These are phyloP conservation scores for Yarrowia divulgata DNA, from an alignment of 805 yeast species.

Conservation along the genomic window DNA sequence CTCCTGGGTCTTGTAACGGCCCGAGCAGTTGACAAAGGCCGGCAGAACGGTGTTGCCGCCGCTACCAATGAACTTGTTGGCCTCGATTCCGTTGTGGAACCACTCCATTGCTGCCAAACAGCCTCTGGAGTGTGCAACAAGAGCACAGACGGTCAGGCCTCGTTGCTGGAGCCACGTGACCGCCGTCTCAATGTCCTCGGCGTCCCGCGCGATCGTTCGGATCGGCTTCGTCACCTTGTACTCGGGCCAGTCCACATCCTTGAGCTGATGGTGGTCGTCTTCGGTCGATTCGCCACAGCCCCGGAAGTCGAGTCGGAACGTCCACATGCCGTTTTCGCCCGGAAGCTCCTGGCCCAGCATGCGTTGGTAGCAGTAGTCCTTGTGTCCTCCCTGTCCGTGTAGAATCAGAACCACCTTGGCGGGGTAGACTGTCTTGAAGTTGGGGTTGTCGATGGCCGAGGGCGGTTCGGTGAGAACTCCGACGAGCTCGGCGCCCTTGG, in stretches of 20 bases:
- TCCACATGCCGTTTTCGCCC: slow-evolving; percentile 63
- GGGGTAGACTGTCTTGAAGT: slow-evolving; percentile 26
- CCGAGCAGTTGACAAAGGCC: slow-evolving; percentile 72
- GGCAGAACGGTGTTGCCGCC: slow-evolving; percentile 57
- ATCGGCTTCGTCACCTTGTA: slow-evolving; percentile 53
- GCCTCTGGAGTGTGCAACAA: slow-evolving; percentile 85
- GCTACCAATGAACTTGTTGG: neutral
- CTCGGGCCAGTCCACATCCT: slow-evolving; percentile 43
- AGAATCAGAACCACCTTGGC: slow-evolving; percentile 60
- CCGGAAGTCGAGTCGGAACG: slow-evolving; percentile 83
- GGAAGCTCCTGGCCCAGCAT: slow-evolving; percentile 67
- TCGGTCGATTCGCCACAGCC: slow-evolving; percentile 82
- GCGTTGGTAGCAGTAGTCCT: slow-evolving; percentile 77
- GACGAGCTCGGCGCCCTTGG: slow-evolving; percentile 12
- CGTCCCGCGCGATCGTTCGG: slow-evolving; percentile 67
- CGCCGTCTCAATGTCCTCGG: slow-evolving; percentile 64
- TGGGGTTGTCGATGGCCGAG: slow-evolving; percentile 25
- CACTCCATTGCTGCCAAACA: slow-evolving; percentile 76
- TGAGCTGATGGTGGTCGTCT: slow-evolving; percentile 48
- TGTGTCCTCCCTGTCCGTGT: slow-evolving; percentile 91
- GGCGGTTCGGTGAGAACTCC: slow-evolving; percentile 22
- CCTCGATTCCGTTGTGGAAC: slow-evolving; percentile 54
- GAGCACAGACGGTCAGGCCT: slow-evolving; percentile 53
- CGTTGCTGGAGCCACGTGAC: slow-evolving; percentile 40
- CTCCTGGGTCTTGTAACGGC: slow-evolving; percentile 57